These are phyloP conservation scores for Flaveria brownii DNA, from an alignment of 129 eudicot species.

Conservation along the genomic window DNA sequence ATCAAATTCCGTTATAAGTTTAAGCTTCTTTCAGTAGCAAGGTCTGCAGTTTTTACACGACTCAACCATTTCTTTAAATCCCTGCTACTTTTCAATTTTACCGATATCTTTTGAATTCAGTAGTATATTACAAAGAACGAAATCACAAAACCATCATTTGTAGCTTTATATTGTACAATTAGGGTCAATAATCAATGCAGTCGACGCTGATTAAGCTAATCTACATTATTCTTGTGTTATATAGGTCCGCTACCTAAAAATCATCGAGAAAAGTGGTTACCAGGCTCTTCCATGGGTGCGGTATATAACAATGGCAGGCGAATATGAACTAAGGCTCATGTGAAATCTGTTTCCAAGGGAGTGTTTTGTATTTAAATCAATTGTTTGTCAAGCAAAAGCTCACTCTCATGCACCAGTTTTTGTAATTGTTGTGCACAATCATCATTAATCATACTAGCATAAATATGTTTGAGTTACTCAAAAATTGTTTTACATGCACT, in stretches of 20 bases:
- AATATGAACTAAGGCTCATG: constrained; percentile 83
- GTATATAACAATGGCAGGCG: constrained; percentile 97
- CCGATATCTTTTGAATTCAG: background rate
- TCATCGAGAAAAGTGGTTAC: constrained; percentile 94
- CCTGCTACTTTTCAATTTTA: background rate
- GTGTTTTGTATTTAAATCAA: constrained; percentile 35
- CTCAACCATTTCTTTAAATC: background rate
- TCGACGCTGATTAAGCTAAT: background rate
- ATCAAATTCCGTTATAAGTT: too few relatives aligned
- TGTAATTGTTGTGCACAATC: constrained; percentile 30
- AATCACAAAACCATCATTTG: background rate
- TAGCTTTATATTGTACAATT: background rate
- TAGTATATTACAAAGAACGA: background rate
- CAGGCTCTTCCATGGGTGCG: constrained; percentile 99
- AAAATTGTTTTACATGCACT: constrained; percentile 6
- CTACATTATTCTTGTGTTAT: constrained; percentile 8
- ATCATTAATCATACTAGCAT: constrained; percentile 19
- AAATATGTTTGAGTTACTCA: background rate
- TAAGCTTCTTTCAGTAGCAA: too few relatives aligned
- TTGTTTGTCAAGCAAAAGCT: constrained; percentile 12
- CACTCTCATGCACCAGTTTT: constrained; percentile 19
- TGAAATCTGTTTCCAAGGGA: constrained; percentile 26
- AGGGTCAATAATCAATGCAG: background rate
- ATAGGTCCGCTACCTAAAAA: constrained; percentile 93
- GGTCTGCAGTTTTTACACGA: too few relatives aligned